A percentile compares a stretch with the other conserved stretches of the same genome.
phyloP scores from a whole-genome alignment of 1,139 yeast species.

The Pneumocystis canis region DNA sequence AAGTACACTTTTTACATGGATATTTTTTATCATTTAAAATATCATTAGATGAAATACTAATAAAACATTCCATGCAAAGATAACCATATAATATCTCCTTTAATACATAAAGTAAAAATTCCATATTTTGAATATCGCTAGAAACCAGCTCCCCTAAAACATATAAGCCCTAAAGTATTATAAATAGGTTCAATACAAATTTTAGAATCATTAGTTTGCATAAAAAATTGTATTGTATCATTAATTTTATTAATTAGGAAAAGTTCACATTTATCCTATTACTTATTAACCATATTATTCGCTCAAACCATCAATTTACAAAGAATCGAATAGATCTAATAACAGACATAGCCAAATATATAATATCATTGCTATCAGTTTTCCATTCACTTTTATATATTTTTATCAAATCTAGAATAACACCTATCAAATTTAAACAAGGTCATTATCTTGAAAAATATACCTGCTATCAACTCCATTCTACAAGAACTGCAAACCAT shows the following conservation, averaged over 20 bases:
- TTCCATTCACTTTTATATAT: not conserved
- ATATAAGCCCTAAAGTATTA: not conserved
- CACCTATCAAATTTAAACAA: not conserved
- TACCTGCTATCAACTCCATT: not conserved
- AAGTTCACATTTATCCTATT: not conserved
- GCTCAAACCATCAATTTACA: not conserved
- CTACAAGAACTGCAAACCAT: not conserved
- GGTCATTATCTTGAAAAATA: not conserved
- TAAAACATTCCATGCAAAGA: not conserved
- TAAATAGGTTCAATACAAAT: not conserved
- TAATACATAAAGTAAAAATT: not conserved
- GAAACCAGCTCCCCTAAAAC: not conserved
- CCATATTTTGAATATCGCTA: not conserved
- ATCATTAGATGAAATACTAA: not conserved
- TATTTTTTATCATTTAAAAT: not conserved
- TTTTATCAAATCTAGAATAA: not conserved
- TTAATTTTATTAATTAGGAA: not conserved
- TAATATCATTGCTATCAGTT: not conserved
- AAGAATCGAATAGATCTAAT: not conserved
- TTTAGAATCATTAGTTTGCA: not conserved
- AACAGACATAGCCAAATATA: not conserved
- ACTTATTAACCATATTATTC: not conserved
- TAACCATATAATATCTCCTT: not conserved
- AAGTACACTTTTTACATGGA: not conserved
- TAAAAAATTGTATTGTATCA: not conserved